A percentile compares a stretch with the other conserved stretches of the same genome.
Conservation (phyloP, 495 filamentous ascomycete species). For the Neurospora tetraspora region DNA sequence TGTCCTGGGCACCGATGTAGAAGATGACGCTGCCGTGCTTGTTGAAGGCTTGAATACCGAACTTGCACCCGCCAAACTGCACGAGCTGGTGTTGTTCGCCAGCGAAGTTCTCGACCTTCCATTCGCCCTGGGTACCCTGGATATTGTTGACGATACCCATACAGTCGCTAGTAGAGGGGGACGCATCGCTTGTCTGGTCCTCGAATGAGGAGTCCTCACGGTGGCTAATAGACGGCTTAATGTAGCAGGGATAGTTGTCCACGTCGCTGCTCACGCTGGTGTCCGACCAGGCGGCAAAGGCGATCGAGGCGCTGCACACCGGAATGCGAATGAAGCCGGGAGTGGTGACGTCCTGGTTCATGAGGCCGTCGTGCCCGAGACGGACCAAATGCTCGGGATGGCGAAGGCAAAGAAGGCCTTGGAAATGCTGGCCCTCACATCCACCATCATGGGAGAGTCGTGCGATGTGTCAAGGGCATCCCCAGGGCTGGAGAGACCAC, state of each 20-base stretch:
- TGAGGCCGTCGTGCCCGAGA: constrained; percentile 11
- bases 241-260: constrained; percentile 22
- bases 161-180: constrained; percentile 22
- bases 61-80: constrained; percentile 5
- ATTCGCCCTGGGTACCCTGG: constrained; percentile 9
- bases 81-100: constrained; percentile 8
- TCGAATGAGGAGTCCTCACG: constrained; percentile 19
- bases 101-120: neutral
- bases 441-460: neutral
- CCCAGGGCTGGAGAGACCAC: neutral
- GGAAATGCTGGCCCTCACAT: neutral
- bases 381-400: constrained; percentile 22
- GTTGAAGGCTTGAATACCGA: constrained; percentile 5
- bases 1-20: constrained; percentile 16
- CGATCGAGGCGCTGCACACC: constrained; percentile 20
- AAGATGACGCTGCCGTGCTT: constrained; percentile 8
- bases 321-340: constrained; percentile 24
- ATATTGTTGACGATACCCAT: constrained; percentile 25
- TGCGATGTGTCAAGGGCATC: neutral
- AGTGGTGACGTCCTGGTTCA: constrained; percentile 16
- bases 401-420: constrained; percentile 22
- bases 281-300: constrained; percentile 10
- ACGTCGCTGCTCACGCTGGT: neutral
- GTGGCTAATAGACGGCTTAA: constrained; percentile 9
- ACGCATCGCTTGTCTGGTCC: constrained; percentile 20